A percentile compares a stretch with the other conserved stretches of the same genome.
phyloP scores from a whole-genome alignment of 1,284 basidiomycete genomes.

The Cronartium quercuum region DNA sequence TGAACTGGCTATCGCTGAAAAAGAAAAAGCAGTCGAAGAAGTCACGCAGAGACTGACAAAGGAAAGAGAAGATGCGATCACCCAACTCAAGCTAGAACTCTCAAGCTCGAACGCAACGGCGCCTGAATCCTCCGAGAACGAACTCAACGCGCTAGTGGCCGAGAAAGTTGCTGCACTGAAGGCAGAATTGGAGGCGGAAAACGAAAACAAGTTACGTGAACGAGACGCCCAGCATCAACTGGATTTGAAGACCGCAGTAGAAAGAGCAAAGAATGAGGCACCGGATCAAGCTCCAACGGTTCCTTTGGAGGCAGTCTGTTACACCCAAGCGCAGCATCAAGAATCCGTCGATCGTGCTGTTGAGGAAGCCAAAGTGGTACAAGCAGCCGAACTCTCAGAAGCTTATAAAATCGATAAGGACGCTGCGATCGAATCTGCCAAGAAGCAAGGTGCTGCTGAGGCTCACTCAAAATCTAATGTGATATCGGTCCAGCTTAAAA shows the following conservation, averaged over 20 bases:
- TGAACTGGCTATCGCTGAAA: constrained; percentile 9
- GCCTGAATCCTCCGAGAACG: not conserved
- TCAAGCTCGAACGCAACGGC: not conserved
- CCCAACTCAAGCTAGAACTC: constrained; percentile 25
- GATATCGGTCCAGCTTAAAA: constrained; percentile 30
- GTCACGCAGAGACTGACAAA: constrained; percentile 13
- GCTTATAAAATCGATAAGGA: constrained; percentile 8
- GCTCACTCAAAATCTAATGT: constrained; percentile 24
- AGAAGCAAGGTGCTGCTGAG: constrained; percentile 8
- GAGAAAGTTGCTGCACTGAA: constrained; percentile 15
- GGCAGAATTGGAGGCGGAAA: constrained; percentile 14
- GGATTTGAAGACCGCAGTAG: not conserved
- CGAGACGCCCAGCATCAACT: constrained; percentile 4
- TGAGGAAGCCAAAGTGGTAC: constrained; percentile 6
- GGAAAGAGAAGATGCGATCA: constrained; percentile 7
- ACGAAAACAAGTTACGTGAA: not conserved
- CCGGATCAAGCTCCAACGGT: not conserved
- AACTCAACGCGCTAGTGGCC: not conserved
- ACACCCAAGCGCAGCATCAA: constrained; percentile 7
- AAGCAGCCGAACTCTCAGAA: constrained; percentile 22
- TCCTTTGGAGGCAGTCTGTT: not conserved
- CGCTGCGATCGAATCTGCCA: constrained; percentile 6
- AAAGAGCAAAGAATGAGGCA: not conserved
- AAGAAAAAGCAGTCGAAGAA: constrained; percentile 20
- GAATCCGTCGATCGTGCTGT: constrained; percentile 31